Evolutionary conservation across 2,329 filamentous ascomycete genomes (phyloP), one percentile per base, ranked within the genome.

Genomic region (Leptodontidium sp.): DNA sequence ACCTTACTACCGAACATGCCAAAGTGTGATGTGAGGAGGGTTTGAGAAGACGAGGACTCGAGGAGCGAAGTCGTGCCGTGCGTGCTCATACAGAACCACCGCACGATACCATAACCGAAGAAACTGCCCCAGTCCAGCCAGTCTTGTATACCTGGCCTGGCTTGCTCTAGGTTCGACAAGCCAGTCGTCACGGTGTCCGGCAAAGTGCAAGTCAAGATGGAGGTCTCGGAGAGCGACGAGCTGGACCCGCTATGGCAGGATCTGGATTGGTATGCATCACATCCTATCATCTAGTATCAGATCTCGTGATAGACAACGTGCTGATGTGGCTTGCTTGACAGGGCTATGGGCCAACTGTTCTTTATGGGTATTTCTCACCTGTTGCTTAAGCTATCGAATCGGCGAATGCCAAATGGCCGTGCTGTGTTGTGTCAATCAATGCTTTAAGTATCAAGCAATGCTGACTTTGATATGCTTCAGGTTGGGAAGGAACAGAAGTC

Each of bases 401-500:
- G 47, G 57, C 21, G 49, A 55, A 45, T 24, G 45, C 29, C 57
- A 29, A 15, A 32, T 17, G 24, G 35, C n/a, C 0, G 3, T 61
- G 15, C 32, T 35, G 45, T 8, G 9, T 40, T 15, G 26, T n/a
- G 11, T 21, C 32, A 26, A 2, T n/a, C 32, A 9, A 8, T n/a
- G 24, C 38, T n/a, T 57, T 4, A 26, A 65, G 47, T 43, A 65
- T 38, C 53, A 47, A 49, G 21, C 6, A 61, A 52, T 49, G 53
- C 63, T 69, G 17, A 65, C 59, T 32, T 24, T 38, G 38, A 70
- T 35, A 49, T 62, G 67, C 35, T 68, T 57, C 45, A 75, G 92
- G 92, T 79, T 97, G 93, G 85, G 92, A 96, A 84, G 93, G 93
- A 70, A 93, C 91, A 66, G 88, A 92, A 78, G 90, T 96, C 65